phyloP scores from a whole-genome alignment of 148 eudicot genomes.

The Polygonum aviculare region DNA sequence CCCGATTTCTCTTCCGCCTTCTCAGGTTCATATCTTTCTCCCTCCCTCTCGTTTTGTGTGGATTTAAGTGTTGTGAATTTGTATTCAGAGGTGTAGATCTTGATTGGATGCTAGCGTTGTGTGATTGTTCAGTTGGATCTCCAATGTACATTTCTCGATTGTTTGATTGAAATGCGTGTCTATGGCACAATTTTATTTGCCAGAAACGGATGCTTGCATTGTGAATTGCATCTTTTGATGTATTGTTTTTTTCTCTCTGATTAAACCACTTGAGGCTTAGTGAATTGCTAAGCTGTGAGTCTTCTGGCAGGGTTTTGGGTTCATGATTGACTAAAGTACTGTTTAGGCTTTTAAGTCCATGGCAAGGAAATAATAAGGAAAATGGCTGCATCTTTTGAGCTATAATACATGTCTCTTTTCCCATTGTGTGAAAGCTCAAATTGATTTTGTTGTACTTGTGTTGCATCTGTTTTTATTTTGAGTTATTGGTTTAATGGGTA shows the following conservation, averaged over 20 bases:
- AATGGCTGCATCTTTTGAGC: background rate
- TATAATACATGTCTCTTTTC: background rate
- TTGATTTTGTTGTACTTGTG: background rate
- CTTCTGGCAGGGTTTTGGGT: slow-evolving; percentile 2
- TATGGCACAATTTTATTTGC: background rate
- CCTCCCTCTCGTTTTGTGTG: background rate
- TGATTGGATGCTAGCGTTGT: background rate
- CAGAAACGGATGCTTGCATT: background rate
- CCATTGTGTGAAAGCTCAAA: background rate
- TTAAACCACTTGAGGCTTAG: background rate
- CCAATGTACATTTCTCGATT: background rate
- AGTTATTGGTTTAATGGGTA: background rate
- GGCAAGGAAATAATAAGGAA: background rate
- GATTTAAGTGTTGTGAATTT: background rate
- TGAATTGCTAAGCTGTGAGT: background rate
- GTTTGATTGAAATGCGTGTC: background rate
- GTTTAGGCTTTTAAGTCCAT: background rate
- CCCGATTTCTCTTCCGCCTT: slow-evolving; percentile 30
- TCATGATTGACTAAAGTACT: background rate
- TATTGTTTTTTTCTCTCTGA: background rate
- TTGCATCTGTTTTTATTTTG: background rate
- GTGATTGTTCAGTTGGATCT: background rate
- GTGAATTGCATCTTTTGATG: background rate
- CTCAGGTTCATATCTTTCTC: slow-evolving; percentile 32
- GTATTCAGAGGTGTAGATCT: slow-evolving; percentile 7